phyloP scores from a whole-genome alignment of 2,329 filamentous ascomycete species.

The Fusarium longipes region DNA sequence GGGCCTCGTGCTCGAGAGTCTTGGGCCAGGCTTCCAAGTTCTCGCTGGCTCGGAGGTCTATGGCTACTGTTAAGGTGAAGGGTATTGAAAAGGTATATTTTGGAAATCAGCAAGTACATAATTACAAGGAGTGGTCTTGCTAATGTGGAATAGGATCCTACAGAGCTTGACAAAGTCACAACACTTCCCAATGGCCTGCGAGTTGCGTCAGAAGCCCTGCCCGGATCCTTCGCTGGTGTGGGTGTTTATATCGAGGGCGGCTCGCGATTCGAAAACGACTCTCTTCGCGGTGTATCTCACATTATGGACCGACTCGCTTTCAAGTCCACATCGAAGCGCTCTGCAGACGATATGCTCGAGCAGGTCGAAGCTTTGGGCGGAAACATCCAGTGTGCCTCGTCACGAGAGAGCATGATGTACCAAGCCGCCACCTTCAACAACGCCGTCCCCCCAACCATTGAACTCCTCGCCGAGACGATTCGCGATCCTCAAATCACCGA shows the following conservation, averaged over 20 bases:
- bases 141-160: slow-evolving; percentile 71
- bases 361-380: slow-evolving; percentile 88
- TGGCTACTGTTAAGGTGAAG: slow-evolving; percentile 52
- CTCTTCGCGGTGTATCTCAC: slow-evolving; percentile 89
- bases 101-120: too few relatives aligned
- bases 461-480: slow-evolving; percentile 91
- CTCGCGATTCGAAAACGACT: slow-evolving; percentile 89
- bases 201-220: slow-evolving; percentile 92
- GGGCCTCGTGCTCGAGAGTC: slow-evolving; percentile 42
- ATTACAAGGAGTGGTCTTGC: accelerated
- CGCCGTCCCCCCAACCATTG: slow-evolving; percentile 84
- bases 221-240: slow-evolving; percentile 93
- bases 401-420: slow-evolving; percentile 97
- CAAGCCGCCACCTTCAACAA: slow-evolving; percentile 98
- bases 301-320: slow-evolving; percentile 96
- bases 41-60: slow-evolving; percentile 40
- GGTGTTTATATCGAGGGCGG: slow-evolving; percentile 97
- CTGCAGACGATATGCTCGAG: slow-evolving; percentile 87
- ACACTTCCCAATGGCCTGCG: slow-evolving; percentile 92
- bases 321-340: slow-evolving; percentile 81
- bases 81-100: slow-evolving; percentile 53
- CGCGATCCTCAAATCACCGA: slow-evolving; percentile 86
- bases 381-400: slow-evolving; percentile 97
- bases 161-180: slow-evolving; percentile 87
- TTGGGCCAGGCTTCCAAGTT: slow-evolving; percentile 40